Conservation (phyloP, 129 eudicot genomes). For the Pulicaria dysenterica region DNA sequence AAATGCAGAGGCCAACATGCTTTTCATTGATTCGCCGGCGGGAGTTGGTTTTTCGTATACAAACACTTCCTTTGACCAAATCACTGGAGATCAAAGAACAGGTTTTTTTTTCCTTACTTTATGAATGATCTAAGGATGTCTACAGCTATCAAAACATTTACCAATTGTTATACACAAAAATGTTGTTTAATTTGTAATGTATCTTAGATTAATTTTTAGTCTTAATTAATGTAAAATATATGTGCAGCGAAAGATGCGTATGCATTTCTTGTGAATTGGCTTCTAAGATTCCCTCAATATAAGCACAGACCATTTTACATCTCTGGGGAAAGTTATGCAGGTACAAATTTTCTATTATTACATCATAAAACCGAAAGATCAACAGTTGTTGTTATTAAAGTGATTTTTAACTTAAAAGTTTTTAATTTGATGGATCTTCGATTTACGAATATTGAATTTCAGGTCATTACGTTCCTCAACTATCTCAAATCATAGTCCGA, state of each 20-base stretch:
- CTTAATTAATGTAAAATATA: not conserved
- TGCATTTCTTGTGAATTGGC: constrained; percentile 59
- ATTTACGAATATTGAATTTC: constrained; percentile 4
- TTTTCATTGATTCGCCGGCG: constrained; percentile 77
- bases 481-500: constrained; percentile 53
- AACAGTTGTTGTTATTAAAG: too few species aligned
- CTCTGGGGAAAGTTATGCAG: constrained; percentile 85
- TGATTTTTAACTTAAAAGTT: too few species aligned
- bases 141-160: not conserved
- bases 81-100: constrained; percentile 66
- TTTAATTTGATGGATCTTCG: not conserved
- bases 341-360: too few species aligned
- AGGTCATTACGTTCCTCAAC: constrained; percentile 71
- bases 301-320: constrained; percentile 62
- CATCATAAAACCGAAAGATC: too few species aligned
- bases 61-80: constrained; percentile 53
- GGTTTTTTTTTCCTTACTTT: constrained; percentile 35
- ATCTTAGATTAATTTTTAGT: not conserved
- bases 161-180: not conserved
- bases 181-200: not conserved
- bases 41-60: constrained; percentile 84
- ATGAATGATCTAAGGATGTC: not conserved
- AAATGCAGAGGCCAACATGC: constrained; percentile 66
- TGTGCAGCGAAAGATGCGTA: constrained; percentile 64
- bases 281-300: constrained; percentile 68